Evolutionary conservation across 148 eudicot genomes (phyloP).

Genomic region (Rhododendron vialii): DNA sequence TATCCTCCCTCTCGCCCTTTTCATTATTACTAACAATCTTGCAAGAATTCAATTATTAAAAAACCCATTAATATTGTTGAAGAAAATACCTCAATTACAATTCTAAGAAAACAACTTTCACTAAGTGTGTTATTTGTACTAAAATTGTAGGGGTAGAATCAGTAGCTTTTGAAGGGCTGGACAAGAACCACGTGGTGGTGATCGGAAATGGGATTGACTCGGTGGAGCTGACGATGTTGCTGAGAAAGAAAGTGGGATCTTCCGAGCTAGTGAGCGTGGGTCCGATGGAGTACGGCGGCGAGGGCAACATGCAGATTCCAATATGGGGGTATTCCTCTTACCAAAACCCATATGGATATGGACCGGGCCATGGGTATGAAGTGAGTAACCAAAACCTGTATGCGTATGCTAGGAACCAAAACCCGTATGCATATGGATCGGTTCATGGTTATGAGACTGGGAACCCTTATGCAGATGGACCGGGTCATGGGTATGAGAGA

Average conservation of each 20-base stretch:
- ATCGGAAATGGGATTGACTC: not conserved
- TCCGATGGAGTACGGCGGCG: not conserved
- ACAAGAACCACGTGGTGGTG: not conserved
- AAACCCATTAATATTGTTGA: not conserved
- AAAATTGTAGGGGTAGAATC: slow-evolving; percentile 17
- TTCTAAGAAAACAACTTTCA: not conserved
- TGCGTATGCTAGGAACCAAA: not conserved
- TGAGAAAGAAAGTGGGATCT: slow-evolving; percentile 19
- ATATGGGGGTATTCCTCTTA: not conserved
- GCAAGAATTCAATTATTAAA: not conserved
- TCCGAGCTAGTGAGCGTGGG: slow-evolving; percentile 14
- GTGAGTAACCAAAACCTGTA: not conserved
- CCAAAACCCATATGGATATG: not conserved
- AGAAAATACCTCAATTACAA: not conserved
- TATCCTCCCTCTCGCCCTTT: too few relatives aligned
- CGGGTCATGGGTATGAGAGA: not conserved
- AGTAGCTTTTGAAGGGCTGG: slow-evolving; percentile 12
- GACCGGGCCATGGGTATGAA: not conserved
- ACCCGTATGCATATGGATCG: not conserved
- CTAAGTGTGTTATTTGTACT: not conserved
- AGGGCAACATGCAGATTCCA: not conserved
- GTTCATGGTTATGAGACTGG: not conserved
- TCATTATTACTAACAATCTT: too few relatives aligned
- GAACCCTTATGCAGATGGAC: not conserved
- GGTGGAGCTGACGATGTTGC: not conserved